A percentile compares a stretch with the other conserved stretches of the same genome.
phyloP scores from a whole-genome alignment of 106 monocot species.

The Apostasia shenzhenica region DNA sequence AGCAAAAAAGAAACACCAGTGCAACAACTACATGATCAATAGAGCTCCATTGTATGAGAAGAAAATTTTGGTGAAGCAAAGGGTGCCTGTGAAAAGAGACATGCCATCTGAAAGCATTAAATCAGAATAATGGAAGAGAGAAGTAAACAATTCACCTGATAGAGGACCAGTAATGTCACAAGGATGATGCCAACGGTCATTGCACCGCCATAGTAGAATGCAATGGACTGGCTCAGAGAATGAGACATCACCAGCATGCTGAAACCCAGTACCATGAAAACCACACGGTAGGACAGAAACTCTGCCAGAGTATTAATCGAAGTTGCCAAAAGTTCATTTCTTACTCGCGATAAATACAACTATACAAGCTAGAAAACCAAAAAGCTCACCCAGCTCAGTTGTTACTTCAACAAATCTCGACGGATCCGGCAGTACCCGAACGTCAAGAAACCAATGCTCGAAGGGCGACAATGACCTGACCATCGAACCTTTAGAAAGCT shows the following conservation, averaged over 20 bases:
- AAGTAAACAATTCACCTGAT: slow-evolving; percentile 47
- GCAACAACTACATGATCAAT: no score
- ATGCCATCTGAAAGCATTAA: background rate
- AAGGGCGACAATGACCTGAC: slow-evolving; percentile 54
- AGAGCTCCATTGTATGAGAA: background rate
- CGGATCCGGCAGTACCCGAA: slow-evolving; percentile 39
- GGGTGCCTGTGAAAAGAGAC: background rate
- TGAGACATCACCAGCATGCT: slow-evolving; percentile 59
- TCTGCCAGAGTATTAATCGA: slow-evolving; percentile 36
- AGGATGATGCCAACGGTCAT: slow-evolving; percentile 81
- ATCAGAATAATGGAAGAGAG: background rate
- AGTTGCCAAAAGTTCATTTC: background rate
- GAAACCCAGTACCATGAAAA: slow-evolving; percentile 64
- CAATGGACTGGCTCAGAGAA: slow-evolving; percentile 60
- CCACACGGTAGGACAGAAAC: slow-evolving; percentile 46
- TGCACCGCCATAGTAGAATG: slow-evolving; percentile 87
- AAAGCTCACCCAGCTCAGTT: slow-evolving; percentile 53
- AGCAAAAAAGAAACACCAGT: background rate
- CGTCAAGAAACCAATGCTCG: slow-evolving; percentile 50
- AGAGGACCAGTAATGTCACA: slow-evolving; percentile 76
- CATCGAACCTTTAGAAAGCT: slow-evolving; percentile 58
- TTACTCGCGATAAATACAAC: background rate
- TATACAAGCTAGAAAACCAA: background rate
- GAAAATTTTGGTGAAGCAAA: background rate
- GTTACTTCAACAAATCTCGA: slow-evolving; percentile 46